phyloP scores from a whole-genome alignment of 305 asterid species.

The Fraxinus greggii region DNA sequence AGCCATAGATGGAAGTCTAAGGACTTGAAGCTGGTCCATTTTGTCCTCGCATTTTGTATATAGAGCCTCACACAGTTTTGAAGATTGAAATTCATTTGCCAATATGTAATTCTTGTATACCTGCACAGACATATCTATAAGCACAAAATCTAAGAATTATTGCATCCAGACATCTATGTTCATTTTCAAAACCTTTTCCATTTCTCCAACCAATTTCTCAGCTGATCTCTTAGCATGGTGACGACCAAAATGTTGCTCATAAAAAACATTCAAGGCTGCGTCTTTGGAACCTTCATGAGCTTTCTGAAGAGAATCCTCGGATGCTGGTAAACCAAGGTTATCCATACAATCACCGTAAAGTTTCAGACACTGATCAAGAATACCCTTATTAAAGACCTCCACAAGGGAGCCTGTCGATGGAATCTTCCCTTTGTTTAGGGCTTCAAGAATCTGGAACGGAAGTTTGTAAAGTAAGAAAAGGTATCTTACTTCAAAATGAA shows the following conservation, averaged over 20 bases:
- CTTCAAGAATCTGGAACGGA: conserved; percentile 78
- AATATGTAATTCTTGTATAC: no score
- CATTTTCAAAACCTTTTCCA: conserved; percentile 56
- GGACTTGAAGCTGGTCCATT: no score
- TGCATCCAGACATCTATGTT: no score
- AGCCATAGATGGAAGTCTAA: no score
- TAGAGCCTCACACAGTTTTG: no score
- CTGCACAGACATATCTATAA: no score
- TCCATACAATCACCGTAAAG: conserved; percentile 59
- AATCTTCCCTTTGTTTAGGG: conserved; percentile 98
- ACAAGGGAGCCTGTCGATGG: conserved; percentile 98
- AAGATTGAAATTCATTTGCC: no score
- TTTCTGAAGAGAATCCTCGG: conserved; percentile 57
- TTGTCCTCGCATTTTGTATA: no score
- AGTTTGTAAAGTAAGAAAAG: conserved; percentile 19
- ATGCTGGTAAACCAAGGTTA: conserved; percentile 53
- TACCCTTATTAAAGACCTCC: conserved; percentile 89
- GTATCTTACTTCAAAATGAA: not conserved
- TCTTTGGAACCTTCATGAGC: conserved; percentile 63
- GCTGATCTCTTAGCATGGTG: conserved; percentile 93
- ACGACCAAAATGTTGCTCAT: conserved; percentile 95
- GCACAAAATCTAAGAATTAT: no score
- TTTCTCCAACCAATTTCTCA: conserved; percentile 72
- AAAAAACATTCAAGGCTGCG: conserved; percentile 63
- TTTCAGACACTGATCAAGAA: conserved; percentile 77